Evolutionary conservation across 106 monocot genomes (phyloP), one percentile per base, ranked within the genome.

Genomic region (Ottelia alismoides): DNA sequence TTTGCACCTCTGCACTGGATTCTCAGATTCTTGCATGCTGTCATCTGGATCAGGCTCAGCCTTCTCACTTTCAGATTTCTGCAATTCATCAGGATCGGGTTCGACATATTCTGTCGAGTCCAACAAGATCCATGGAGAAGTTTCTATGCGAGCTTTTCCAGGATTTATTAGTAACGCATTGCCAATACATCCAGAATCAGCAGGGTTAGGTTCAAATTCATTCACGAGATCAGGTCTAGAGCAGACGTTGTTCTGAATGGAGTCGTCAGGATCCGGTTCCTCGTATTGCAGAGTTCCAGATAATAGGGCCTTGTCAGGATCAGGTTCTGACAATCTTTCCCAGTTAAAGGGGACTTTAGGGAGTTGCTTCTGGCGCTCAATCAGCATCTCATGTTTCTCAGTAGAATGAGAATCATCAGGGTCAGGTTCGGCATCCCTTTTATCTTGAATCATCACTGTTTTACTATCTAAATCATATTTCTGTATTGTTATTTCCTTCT

Each of bases 151-250:
- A 25, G 23, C 3, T 11, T 31, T 16, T 6, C 30, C 6, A 56
- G 24, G 11, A 23, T 27, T 16, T 19, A 18, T 30, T 31, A 30
- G n/a, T 26, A 47, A 11, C 2, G 16, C 45, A 35, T 23, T 31
- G 11, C 45, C n/a, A 6, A 43, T 16, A 43, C 6, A 7, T 28
- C 2, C 45, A 52, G 6, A 24, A 10, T 68, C 48, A 66, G 63
- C 75, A 62, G 64, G 68, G 69, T 72, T 72, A 66, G 76, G 73
- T 49, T 85, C 76, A 27, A 28, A n/a, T 24, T n/a, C 2, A 11
- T 14, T 12, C 19, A 60, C 20, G 2, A 19, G 40, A 43, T 16
- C 6, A 43, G 16, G 6, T 43, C 40, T 16, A 43, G 6, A 16
- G n/a, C 6, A 7, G 40, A 16, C 40, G 6, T 43, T 2, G 25